phyloP scores from a whole-genome alignment of 176 grass and related monocot genomes.

The Rhynchospora pubera region DNA sequence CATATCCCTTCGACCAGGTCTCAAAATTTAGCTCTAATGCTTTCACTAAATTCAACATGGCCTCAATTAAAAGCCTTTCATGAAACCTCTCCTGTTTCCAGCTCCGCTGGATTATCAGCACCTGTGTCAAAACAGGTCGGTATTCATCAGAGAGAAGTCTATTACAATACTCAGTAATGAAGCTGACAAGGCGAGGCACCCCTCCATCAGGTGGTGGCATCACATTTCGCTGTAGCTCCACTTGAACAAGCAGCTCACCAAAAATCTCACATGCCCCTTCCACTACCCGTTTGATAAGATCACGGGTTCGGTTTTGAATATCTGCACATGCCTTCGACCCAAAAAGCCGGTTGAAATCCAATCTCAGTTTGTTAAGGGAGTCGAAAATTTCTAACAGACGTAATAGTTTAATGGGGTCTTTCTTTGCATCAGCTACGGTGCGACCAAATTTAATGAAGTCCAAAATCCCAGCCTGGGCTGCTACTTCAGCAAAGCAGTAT shows the following conservation, averaged over 20 bases:
- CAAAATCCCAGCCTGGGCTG: conserved; percentile 35
- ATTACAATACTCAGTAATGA: conserved; percentile 70
- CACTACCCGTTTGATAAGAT: conserved; percentile 65
- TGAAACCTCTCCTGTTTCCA: conserved; percentile 68
- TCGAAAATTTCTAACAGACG: conserved; percentile 67
- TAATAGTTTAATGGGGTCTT: conserved; percentile 76
- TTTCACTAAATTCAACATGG: conserved; percentile 52
- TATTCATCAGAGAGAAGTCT: conserved; percentile 48
- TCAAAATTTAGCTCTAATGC: conserved; percentile 76
- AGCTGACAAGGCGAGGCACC: conserved; percentile 54
- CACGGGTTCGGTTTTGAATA: conserved; percentile 59
- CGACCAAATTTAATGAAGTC: conserved; percentile 57
- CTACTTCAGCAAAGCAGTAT: conserved; percentile 48
- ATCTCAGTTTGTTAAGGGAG: conserved; percentile 53
- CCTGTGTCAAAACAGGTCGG: conserved; percentile 49
- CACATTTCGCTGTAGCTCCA: conserved; percentile 62
- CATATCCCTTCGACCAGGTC: conserved; percentile 56
- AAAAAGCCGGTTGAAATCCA: conserved; percentile 72
- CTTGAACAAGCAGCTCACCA: conserved; percentile 63
- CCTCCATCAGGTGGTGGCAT: conserved; percentile 45
- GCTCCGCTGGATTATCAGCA: conserved; percentile 59
- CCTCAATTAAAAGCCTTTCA: conserved; percentile 40
- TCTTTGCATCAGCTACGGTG: conserved; percentile 55
- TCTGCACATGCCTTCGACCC: conserved; percentile 60
- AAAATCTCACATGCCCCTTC: conserved; percentile 70